Base-by-base conservation (phyloP, 2,329 filamentous ascomycete genomes). In the Trichoderma koningiopsis region DNA sequence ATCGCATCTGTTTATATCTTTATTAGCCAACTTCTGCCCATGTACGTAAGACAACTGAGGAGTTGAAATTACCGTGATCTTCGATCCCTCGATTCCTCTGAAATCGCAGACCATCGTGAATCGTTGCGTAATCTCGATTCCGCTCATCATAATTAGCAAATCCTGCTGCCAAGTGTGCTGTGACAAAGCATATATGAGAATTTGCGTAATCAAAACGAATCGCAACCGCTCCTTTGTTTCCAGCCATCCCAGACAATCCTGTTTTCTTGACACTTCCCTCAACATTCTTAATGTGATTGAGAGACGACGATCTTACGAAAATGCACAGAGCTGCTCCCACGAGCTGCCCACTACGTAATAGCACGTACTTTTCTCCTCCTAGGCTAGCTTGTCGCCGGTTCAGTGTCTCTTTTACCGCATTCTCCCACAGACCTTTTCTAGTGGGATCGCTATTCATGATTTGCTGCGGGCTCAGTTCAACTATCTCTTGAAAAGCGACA, bases 391-490 rank as follows among this genome's bases (percentile, higher is more conserved):
- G 89, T 72, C 91, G 88, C 13, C 82, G 80, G 74, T 98, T 97
- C 49, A 99, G 81, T 16, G 91, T 93, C 57, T 84, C 84, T 72
- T 91, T 90, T 29, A 98, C 94, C 4, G 92, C 90, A 65, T 86
- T 82, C 78, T 99, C 96, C 96, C 96, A 99, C 24, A 90, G 83
- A 72, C 93, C 90, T 73, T 95, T 92, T 66, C 92, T 88, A 3
- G 90, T 89, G 1, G 96, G 96, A 77, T 99, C 95, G 70, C 94
- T 98, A 73, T 96, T 97, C 94, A 99, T 97, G 76, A 99, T 98
- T 76, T 99, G 96, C 78, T 98, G 95, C 19, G 96, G 96, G 74
- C 93, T 97, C 58, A 99, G 83, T 76, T 97, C 93, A n/a, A 99
- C 96, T 72, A 99, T 98, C 79, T 99, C 96, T 77, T 99, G 96